A percentile compares a stretch with the other conserved stretches of the same genome.
Evolutionary conservation across 192 early-diverging fungal genomes (phyloP).

Genomic region (Coemansia sp.): DNA sequence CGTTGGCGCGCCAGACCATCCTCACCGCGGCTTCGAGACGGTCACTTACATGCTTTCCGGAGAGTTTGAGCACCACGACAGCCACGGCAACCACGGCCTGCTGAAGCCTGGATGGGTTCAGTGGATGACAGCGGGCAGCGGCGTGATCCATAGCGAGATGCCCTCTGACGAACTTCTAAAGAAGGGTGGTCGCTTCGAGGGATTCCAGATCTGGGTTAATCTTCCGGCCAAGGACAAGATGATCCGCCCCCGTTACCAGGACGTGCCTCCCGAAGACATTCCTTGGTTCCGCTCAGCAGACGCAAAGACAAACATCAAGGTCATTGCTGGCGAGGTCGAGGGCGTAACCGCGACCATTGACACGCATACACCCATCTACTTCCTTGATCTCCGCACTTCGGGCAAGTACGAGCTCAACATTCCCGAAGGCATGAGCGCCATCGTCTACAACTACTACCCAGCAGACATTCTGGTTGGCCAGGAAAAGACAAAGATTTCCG

Average conservation of each 20-base stretch:
- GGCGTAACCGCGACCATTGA: constrained; percentile 68
- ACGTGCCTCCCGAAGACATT: constrained; percentile 65
- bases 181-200: constrained; percentile 48
- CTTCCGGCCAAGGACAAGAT: constrained; percentile 73
- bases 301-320: constrained; percentile 63
- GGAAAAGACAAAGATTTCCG: constrained; percentile 39
- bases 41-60: constrained; percentile 74
- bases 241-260: constrained; percentile 71
- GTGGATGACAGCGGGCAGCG: constrained; percentile 80
- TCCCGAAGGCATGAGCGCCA: constrained; percentile 52
- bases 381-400: constrained; percentile 74
- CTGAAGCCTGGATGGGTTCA: constrained; percentile 71
- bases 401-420: constrained; percentile 50
- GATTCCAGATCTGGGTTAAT: constrained; percentile 80
- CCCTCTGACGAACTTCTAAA: constrained; percentile 55
- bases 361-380: constrained; percentile 80
- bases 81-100: constrained; percentile 69
- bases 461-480: constrained; percentile 36
- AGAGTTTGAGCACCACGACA: constrained; percentile 75
- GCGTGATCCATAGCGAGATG: constrained; percentile 78
- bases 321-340: constrained; percentile 84
- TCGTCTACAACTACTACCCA: constrained; percentile 54
- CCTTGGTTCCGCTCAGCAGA: constrained; percentile 58
- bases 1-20: constrained; percentile 70
- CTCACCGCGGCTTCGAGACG: constrained; percentile 82